A percentile compares a stretch with the other conserved stretches of the same genome.
These are phyloP conservation scores for Haematococcus sp. DNA, from an alignment of 139 green algal genomes.

Conservation along the genomic window DNA sequence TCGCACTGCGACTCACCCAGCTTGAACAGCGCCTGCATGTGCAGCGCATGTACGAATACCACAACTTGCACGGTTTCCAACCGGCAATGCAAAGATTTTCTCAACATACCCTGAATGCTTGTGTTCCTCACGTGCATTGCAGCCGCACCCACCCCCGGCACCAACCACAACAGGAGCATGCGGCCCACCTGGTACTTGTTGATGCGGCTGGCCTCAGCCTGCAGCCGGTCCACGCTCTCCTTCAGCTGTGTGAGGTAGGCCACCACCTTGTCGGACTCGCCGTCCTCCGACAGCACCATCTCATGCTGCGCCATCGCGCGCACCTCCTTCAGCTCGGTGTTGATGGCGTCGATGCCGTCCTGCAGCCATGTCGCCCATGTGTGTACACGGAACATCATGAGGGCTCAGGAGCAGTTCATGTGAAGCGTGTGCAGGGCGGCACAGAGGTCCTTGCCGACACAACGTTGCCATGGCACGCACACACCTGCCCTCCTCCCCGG, in stretches of 20 bases:
- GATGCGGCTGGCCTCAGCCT: slow-evolving; percentile 55
- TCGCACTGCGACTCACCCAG: slow-evolving; percentile 43
- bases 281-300: slow-evolving; percentile 66
- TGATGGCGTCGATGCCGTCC: slow-evolving; percentile 59
- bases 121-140: too few species aligned
- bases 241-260: slow-evolving; percentile 49
- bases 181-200: slow-evolving; percentile 73
- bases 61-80: too few species aligned
- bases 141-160: too few species aligned
- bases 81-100: too few species aligned
- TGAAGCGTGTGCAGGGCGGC: too few species aligned
- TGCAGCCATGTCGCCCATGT: too few species aligned
- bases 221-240: slow-evolving; percentile 36
- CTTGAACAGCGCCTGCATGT: slow-evolving; percentile 64
- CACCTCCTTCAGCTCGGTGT: slow-evolving; percentile 52
- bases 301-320: slow-evolving; percentile 62
- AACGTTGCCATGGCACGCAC: too few species aligned
- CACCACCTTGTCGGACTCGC: slow-evolving; percentile 46
- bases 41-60: too few species aligned
- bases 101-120: too few species aligned
- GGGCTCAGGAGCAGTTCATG: too few species aligned
- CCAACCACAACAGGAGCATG: too few species aligned
- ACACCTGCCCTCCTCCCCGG: too few species aligned
- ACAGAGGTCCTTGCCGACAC: background rate
- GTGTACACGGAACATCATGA: background rate